These are phyloP conservation scores for Rhodamnia argentea DNA, from an alignment of 345 rosid genomes.

Conservation along the genomic window DNA sequence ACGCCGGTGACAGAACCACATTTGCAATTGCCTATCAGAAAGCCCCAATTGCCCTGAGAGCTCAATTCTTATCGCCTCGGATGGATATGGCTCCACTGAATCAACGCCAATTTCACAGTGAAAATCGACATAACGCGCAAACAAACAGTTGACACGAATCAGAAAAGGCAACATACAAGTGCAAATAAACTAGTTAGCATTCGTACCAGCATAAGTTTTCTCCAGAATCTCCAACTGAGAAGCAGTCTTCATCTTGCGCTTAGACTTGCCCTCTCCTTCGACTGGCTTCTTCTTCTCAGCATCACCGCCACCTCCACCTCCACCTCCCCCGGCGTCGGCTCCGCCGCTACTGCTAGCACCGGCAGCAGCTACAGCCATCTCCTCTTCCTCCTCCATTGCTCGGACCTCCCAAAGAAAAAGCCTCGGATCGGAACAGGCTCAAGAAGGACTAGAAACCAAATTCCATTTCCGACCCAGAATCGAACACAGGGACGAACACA, in stretches of 20 bases:
- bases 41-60: constrained; percentile 68
- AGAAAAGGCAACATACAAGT: neutral
- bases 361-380: neutral
- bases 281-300: constrained; percentile 49
- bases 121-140: neutral
- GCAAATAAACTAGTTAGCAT: neutral
- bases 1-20: constrained; percentile 97
- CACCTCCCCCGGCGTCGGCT: neutral
- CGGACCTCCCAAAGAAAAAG: neutral
- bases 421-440: constrained; percentile 3
- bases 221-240: constrained; percentile 83
- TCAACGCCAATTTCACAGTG: neutral
- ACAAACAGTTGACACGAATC: neutral
- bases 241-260: constrained; percentile 91
- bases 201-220: constrained; percentile 63
- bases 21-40: constrained; percentile 85
- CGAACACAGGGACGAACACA: constrained; percentile 2
- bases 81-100: constrained; percentile 69
- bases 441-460: constrained; percentile 8
- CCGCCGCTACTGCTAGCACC: neutral
- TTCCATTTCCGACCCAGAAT: constrained; percentile 7
- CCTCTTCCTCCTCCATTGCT: neutral
- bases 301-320: neutral
- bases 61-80: constrained; percentile 63
- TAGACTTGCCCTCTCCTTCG: constrained; percentile 55